Evolutionary conservation across 805 yeast species (phyloP).

Genomic region (Isabelozyma gotoi): DNA sequence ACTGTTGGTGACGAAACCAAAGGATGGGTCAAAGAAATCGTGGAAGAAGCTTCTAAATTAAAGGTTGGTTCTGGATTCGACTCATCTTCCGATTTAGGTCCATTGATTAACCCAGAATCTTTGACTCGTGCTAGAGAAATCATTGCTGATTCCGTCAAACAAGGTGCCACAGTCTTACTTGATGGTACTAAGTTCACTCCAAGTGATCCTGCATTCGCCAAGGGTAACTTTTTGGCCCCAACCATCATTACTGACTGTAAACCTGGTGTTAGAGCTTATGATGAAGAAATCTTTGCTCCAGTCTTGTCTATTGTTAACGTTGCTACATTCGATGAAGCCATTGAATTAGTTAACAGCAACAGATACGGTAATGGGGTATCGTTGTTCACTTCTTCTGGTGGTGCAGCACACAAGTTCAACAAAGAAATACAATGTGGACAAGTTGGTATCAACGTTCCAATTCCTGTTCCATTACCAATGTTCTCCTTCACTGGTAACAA

Average conservation of each 20-base stretch:
- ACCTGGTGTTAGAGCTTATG: slow-evolving; percentile 71
- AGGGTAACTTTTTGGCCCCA: slow-evolving; percentile 74
- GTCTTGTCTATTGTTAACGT: slow-evolving; percentile 62
- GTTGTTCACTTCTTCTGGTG: slow-evolving; percentile 67
- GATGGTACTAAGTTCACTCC: slow-evolving; percentile 60
- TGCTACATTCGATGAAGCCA: slow-evolving; percentile 68
- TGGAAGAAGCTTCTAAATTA: slow-evolving; percentile 55
- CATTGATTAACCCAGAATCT: slow-evolving; percentile 64
- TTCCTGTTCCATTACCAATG: slow-evolving; percentile 81
- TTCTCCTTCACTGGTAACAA: slow-evolving; percentile 77
- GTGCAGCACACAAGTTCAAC: slow-evolving; percentile 69
- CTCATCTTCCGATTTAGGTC: slow-evolving; percentile 63
- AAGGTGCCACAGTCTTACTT: slow-evolving; percentile 61
- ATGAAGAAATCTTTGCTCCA: slow-evolving; percentile 77
- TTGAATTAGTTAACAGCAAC: slow-evolving; percentile 56
- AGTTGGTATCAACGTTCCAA: slow-evolving; percentile 76
- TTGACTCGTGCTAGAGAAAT: slow-evolving; percentile 54
- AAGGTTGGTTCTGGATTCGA: slow-evolving; percentile 68
- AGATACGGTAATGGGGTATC: slow-evolving; percentile 72
- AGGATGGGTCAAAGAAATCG: slow-evolving; percentile 62
- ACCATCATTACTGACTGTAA: slow-evolving; percentile 61
- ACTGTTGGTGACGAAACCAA: slow-evolving; percentile 62
- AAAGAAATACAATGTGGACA: slow-evolving; percentile 71
- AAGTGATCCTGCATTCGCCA: slow-evolving; percentile 32
- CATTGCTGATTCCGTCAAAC: slow-evolving; percentile 53